Base-by-base conservation (phyloP, 2,329 filamentous ascomycete species). In the Mycosphaerella sp. region DNA sequence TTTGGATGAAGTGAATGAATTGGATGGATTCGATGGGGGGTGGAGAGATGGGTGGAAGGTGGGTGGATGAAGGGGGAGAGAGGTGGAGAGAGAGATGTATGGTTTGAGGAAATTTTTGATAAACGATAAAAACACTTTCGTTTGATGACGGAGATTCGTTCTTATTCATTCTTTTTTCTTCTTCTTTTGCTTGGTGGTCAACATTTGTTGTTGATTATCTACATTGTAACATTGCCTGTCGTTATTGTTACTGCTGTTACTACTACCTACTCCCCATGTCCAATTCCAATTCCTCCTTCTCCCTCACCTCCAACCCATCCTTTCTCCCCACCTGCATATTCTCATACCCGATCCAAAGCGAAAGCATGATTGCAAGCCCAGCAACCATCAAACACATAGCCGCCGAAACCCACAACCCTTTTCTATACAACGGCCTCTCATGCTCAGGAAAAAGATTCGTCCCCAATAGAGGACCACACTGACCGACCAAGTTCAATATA, bases 391-490 rank as follows among this genome's bases (percentile, higher is more conserved):
- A 65, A 67, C 82, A 84, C 37, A 86, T 79, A 0, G 72, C 75
- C 0, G 82, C 77, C 56, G 82, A 85, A 2, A 84, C 76, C 49
- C 72, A 72, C 67, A 78, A 77, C 0, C 84, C 83, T 1, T 78
- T 80, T 1, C 71, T 61, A 54, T 72, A 78, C 4, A 70, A 68
- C 9, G 77, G 76, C 9, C 64, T 67, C 40, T 79, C 73, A 6
- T 52, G 63, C 12, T 66, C 61, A 0, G 82, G 82, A 57, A 85
- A 87, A 7, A 85, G 60, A 41, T 81, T 76, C 2, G 82, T 50
- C 1, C 77, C 77, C 0, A 79, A 61, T 2, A 80, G 68, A 1
- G 88, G 88, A 0, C 88, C 88, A 56, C 83, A 85, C 70, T 94
- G 88, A 1, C 71, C 71, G 8, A 71, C 58, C 1, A 66, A 70